Evolutionary conservation across 352 stramenopile species (phyloP), one percentile per base, ranked within the genome.

Genomic region (Phytophthora gonapodyides): DNA sequence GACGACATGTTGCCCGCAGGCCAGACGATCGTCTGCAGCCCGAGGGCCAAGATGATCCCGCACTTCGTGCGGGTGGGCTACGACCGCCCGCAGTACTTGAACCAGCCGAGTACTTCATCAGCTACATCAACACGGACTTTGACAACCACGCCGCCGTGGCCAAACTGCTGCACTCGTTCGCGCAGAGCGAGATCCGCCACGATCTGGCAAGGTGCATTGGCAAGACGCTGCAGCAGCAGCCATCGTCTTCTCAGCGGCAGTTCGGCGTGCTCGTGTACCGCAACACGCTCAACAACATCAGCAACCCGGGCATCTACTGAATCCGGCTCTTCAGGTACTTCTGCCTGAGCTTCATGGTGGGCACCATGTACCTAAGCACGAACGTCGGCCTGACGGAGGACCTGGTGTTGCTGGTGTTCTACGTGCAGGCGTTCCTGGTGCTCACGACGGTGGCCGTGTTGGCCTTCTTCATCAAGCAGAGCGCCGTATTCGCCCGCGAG

Each of bases 391-490:
- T 85, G 48, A 67, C 57, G 3, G 64, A 82, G 7, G 77, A 86
- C 40, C 45, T 76, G 19, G 63, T 84, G 10, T 67, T 75, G 33
- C 31, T 96, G 48, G 57, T 97, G 7, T 97, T 95, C 61, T 97
- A 91, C 76, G 75, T 93, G 30, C 80, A 90, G 24, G 84, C 87
- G 9, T 96, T 97, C 62, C 76, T 96, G 36, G 81, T 93, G 40
- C 96, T 94, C 67, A 96, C 97, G 90, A 89, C 76, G 48, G 79
- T 96, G 35, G 87, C 88, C 3, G 84, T 91, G 3, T 65, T 97
- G 15, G 88, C 90, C 2, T 94, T 94, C 67, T 88, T 93, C 43
- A 88, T 97, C 40, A 77, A 95, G 37, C 80, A 93, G 41, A 87
- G 90, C 12, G 88, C 94, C 57, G 75, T 87, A 0, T 73, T 80